Evolutionary conservation across 306 rosid species (phyloP), one percentile per base, ranked within the genome.

Genomic region (Cicer pinnatifidum): DNA sequence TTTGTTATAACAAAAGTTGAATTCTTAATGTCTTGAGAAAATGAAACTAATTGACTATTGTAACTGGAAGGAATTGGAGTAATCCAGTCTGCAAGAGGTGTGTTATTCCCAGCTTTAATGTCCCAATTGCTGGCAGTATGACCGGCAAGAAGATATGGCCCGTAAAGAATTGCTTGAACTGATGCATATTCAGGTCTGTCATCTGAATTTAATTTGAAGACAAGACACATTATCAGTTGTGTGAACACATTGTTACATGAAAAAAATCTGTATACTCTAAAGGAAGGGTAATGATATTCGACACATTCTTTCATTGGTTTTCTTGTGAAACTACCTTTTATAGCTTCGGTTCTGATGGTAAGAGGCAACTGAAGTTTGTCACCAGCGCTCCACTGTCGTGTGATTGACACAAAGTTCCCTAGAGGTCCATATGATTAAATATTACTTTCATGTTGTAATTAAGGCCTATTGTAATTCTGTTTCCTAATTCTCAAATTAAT

Each of bases 101-200:
- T 50, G 4, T 59, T 73, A 39, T 73, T 58, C 41, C 80, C 82
- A 15, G 81, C 75, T 74, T 84, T 82, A 52, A 90, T 63, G 71
- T 86, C 86, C 92, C 86, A 82, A 66, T 86, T 86, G 40, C 84
- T 75, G 9, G 40, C 68, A 12, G 90, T 87, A 71, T 90, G 87
- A 63, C 88, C 97, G 0, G 85, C 91, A 6, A 90, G 97, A 61
- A 92, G 91, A 82, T 84, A 86, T 0, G 95, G 97, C 28, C 98
- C 98, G 51, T 83, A 90, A 1, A 90, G 91, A 80, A 89, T 89
- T 38, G 97, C 97, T 59, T 87, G 85, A 63, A 89, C n/a, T 20
- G 91, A 83, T 68, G 89, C 84, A 73, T 61, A 86, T 75, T 84
- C 82, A 15, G 88, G 68, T 66, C 97, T 85, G 58, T 92, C 97